Base-by-base conservation (phyloP, 2,329 filamentous ascomycete genomes). In the Aspergillus persii region DNA sequence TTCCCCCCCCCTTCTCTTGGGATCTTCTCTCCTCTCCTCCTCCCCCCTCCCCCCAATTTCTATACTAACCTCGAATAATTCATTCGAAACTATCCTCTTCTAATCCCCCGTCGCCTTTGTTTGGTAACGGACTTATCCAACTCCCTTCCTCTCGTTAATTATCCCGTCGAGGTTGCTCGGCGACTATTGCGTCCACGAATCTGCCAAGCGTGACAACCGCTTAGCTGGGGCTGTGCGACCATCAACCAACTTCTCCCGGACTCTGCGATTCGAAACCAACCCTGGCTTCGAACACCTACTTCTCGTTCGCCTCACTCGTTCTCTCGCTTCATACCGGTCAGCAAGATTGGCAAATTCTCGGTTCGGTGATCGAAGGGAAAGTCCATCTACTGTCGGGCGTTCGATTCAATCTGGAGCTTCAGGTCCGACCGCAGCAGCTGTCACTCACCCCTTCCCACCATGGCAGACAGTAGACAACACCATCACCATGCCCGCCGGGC, bases 391-490 rank as follows among this genome's bases (percentile, higher is more conserved):
- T 48, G 58, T 56, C 44, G 33, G 36, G 41, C 31, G 56, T 26
- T 57, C 44, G 15, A 59, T n/a, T 57, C 67, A 69, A 52, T 53
- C 69, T 72, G 71, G 70, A 72, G 65, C 63, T 58, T 59, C 58
- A 58, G 29, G 46, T 9, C 54, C 50, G 41, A 53, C 50, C 56
- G 63, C 67, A 64, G 64, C 63, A 68, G 68, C 68, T 69, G 66
- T 68, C 60, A 52, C 60, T 59, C 55, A 64, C 60, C 53, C 53
- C 57, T 63, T 63, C 65, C 65, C 65, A 73, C 69, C 69, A 77
- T 74, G 74, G 74, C 72, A 68, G 73, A 74, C 70, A 69, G 71
- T 64, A 71, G 66, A 69, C 66, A 68, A 18, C 53, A 54, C 12
- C 52, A 46, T 56, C 70, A 68, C 58, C 69, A 72, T 58, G 61